phyloP scores from a whole-genome alignment of 352 stramenopile genomes.

The Aphanomyces stellatus region DNA sequence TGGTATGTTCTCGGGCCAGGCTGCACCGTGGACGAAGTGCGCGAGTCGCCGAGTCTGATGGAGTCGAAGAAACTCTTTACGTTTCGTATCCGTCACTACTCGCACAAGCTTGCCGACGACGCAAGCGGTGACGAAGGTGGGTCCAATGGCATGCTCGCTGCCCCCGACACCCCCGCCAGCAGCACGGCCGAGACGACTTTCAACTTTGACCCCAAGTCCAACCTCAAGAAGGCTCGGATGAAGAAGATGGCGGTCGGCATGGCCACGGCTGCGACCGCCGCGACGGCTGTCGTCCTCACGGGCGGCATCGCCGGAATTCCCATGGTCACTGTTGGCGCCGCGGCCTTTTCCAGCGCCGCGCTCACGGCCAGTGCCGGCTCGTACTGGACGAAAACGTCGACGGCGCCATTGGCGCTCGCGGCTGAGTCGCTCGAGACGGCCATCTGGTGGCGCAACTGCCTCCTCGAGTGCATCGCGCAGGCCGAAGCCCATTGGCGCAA shows the following conservation, averaged over 20 bases:
- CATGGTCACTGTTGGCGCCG: slow-evolving; percentile 75
- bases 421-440: slow-evolving; percentile 76
- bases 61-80: slow-evolving; percentile 83
- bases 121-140: slow-evolving; percentile 28
- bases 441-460: slow-evolving; percentile 79
- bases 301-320: slow-evolving; percentile 68
- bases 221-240: slow-evolving; percentile 39
- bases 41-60: slow-evolving; percentile 78
- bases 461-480: slow-evolving; percentile 75
- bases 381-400: slow-evolving; percentile 2
- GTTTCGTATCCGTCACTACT: slow-evolving; percentile 64
- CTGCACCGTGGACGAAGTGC: slow-evolving; percentile 75
- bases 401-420: slow-evolving; percentile 58
- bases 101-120: slow-evolving; percentile 39
- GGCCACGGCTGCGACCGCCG: slow-evolving; percentile 67
- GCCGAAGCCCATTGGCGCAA: slow-evolving; percentile 79
- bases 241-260: slow-evolving; percentile 48
- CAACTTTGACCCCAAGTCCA: slow-evolving; percentile 36
- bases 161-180: neutral
- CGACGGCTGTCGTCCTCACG: slow-evolving; percentile 43
- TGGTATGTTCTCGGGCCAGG: slow-evolving; percentile 75
- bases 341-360: slow-evolving; percentile 32
- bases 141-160: neutral
- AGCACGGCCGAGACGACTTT: slow-evolving; percentile 6
- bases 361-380: slow-evolving; percentile 59